A percentile compares a stretch with the other conserved stretches of the same genome.
These are phyloP conservation scores for Quercus dentata DNA, from an alignment of 306 rosid genomes.

Conservation along the genomic window DNA sequence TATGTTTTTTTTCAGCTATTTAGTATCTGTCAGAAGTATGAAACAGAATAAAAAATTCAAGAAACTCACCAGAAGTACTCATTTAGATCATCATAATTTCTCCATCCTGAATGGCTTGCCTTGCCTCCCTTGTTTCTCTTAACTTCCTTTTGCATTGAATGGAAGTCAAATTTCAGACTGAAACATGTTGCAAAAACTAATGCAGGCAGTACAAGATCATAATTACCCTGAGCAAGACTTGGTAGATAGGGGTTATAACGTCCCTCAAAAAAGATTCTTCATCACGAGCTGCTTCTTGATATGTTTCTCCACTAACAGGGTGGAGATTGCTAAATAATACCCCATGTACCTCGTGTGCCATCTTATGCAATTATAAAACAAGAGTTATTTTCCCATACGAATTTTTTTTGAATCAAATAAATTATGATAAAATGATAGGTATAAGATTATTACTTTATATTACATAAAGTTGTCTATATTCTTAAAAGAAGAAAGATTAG, in stretches of 20 bases:
- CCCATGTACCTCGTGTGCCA: constrained; percentile 61
- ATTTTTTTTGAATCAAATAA: not conserved
- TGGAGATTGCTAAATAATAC: constrained; percentile 50
- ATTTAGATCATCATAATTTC: constrained; percentile 97
- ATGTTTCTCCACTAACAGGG: constrained; percentile 49
- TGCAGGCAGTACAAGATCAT: constrained; percentile 10
- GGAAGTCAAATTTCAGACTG: constrained; percentile 31
- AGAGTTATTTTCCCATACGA: constrained; percentile 15
- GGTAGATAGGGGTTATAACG: constrained; percentile 68
- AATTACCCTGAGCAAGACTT: constrained; percentile 64
- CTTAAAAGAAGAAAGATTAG: not conserved
- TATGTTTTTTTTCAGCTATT: constrained; percentile 11
- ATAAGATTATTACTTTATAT: not conserved
- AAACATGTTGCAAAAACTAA: constrained; percentile 24
- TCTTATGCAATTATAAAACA: constrained; percentile 41
- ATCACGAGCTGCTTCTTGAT: constrained; percentile 41
- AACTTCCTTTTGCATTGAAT: constrained; percentile 69
- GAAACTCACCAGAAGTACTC: constrained; percentile 88
- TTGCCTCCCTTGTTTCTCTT: constrained; percentile 84
- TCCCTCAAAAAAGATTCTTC: constrained; percentile 70
- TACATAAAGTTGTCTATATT: not conserved
- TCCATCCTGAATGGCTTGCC: constrained; percentile 93
- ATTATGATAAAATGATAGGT: not conserved
- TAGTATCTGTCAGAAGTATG: not conserved
- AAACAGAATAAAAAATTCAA: constrained; percentile 4